A percentile compares a stretch with the other conserved stretches of the same genome.
phyloP scores from a whole-genome alignment of 805 yeast species.

The Saccharomycopsis guyanensis region DNA sequence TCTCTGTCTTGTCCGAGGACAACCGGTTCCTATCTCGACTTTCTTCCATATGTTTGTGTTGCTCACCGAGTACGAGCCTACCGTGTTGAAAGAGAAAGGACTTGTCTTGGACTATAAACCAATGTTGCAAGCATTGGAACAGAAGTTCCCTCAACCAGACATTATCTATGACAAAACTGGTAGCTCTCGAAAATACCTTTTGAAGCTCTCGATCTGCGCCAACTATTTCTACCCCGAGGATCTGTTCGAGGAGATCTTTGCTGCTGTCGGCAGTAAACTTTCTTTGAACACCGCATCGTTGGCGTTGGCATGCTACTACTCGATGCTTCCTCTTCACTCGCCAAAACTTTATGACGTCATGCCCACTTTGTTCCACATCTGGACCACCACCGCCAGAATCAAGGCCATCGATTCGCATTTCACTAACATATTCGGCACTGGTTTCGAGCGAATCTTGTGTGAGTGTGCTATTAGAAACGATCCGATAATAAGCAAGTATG shows the following conservation, averaged over 20 bases:
- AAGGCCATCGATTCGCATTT: constrained; percentile 54
- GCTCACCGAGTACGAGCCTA: constrained; percentile 38
- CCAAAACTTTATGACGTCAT: constrained; percentile 47
- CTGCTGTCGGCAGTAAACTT: constrained; percentile 42
- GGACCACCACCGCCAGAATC: constrained; percentile 49
- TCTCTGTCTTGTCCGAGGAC: constrained; percentile 66
- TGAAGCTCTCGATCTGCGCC: constrained; percentile 46
- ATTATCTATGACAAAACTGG: constrained; percentile 35
- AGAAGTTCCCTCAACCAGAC: constrained; percentile 40
- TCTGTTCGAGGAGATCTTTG: constrained; percentile 41
- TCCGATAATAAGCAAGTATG: constrained; percentile 30
- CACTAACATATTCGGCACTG: constrained; percentile 55
- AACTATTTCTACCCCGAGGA: constrained; percentile 43
- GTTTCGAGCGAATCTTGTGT: constrained; percentile 42
- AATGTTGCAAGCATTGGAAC: constrained; percentile 28
- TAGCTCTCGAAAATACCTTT: constrained; percentile 35
- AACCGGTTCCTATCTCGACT: constrained; percentile 48
- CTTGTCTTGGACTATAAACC: constrained; percentile 32
- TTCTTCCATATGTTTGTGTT: constrained; percentile 55
- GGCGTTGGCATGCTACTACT: constrained; percentile 44
- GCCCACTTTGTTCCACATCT: constrained; percentile 62
- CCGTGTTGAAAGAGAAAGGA: constrained; percentile 25
- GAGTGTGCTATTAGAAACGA: constrained; percentile 25
- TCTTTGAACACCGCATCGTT: constrained; percentile 46
- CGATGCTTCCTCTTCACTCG: constrained; percentile 41